Evolutionary conservation across 2,329 filamentous ascomycete genomes (phyloP).

Genomic region (Colletotrichum liaoningense): DNA sequence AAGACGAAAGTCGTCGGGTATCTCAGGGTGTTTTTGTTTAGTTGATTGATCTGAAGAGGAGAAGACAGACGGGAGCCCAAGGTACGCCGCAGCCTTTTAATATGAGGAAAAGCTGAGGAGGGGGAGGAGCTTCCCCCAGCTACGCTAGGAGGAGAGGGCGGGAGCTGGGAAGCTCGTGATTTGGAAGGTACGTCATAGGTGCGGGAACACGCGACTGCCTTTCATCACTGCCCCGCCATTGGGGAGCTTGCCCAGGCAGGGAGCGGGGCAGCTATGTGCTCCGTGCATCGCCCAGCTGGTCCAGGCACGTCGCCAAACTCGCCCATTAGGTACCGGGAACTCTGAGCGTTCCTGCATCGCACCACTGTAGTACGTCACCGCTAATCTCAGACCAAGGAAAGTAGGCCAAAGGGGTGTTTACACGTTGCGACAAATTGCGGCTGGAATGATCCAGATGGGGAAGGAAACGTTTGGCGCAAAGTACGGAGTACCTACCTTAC

Average conservation of each 20-base stretch:
- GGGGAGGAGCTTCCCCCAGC: slow-evolving; percentile 31
- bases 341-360: slow-evolving; percentile 34
- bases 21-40: slow-evolving; percentile 9
- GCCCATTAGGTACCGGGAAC: slow-evolving; percentile 27
- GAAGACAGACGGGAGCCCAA: background rate
- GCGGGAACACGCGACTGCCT: slow-evolving; percentile 35
- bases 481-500: background rate
- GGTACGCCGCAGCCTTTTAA: slow-evolving; percentile 19
- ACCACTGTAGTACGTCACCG: slow-evolving; percentile 33
- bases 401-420: slow-evolving; percentile 27
- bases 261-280: slow-evolving; percentile 31
- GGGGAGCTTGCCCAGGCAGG: slow-evolving; percentile 28
- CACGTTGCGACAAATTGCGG: slow-evolving; percentile 32
- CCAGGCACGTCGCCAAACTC: slow-evolving; percentile 19
- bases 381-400: slow-evolving; percentile 26
- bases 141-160: slow-evolving; percentile 1
- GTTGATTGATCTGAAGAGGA: slow-evolving; percentile 18
- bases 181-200: slow-evolving; percentile 36
- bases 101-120: background rate
- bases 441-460: slow-evolving; percentile 31
- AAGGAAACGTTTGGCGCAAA: slow-evolving; percentile 11
- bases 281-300: slow-evolving; percentile 18
- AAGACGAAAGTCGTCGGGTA: slow-evolving; percentile 15
- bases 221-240: slow-evolving; percentile 36
- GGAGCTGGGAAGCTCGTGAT: slow-evolving; percentile 34